Evolutionary conservation across 2,329 filamentous ascomycete species (phyloP), one percentile per base, ranked within the genome.

Genomic region (Amauroascus verrucosus): DNA sequence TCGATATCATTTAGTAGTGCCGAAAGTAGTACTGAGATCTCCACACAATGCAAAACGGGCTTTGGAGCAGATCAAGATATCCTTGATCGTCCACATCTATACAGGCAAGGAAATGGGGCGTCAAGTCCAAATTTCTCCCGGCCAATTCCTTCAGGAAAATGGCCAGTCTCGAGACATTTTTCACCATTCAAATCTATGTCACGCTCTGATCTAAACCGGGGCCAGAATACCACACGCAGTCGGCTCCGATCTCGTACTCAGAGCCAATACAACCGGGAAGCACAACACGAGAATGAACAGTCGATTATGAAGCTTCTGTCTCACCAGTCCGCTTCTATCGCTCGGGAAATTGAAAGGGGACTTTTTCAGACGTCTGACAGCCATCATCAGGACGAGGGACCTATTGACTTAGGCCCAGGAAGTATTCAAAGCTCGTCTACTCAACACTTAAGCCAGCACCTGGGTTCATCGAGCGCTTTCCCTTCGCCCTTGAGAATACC

Each of bases 341-440:
- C 22, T 45, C 45, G 45, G 30, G 46, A 49, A 26, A 50, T 49
- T 8, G 52, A 54, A n/a, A 11, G 18, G 11, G 46, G 49, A 6
- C 40, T 43, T 22, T 48, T 43, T 14, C 40, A 32, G 4, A 44
- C 28, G 18, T 53, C 51, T 24, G 43, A 53, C 16, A 53, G 44
- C 26, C 44, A 33, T 1, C n/a, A 28, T 9, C 16, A 30, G 16
- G 44, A 37, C 11, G 37, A 33, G 14, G 51, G 40, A n/a, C 18
- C n/a, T 38, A 32, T 53, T 14, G 51, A 53, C 40, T 24, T 53
- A 11, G 57, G 57, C 1, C 58, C 58, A 7, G 58, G 55, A 9
- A 56, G 57, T n/a, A 57, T 51, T 40, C 58, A 57, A 37, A 57
- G 51, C 26, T 52, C 57, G 3, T 57, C 58, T 11, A 59, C 41